Evolutionary conservation across 1,139 yeast genomes (phyloP).

Genomic region (Suhomyces bolitotheri): DNA sequence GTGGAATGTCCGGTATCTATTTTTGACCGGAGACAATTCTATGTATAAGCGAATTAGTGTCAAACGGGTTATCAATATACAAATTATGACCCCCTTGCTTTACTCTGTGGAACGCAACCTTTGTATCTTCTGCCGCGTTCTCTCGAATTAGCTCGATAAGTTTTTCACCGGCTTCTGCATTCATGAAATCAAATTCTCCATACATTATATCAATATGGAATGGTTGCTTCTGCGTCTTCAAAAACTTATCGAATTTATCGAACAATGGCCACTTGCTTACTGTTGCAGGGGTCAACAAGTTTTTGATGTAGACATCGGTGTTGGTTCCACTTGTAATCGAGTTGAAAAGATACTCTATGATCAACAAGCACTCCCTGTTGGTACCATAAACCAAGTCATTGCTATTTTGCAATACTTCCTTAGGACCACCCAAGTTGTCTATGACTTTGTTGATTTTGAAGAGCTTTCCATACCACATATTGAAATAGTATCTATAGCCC

Average conservation of each 20-base stretch:
- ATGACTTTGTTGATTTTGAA: constrained; percentile 47
- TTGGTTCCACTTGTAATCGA: constrained; percentile 61
- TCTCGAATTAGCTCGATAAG: constrained; percentile 42
- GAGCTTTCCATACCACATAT: constrained; percentile 47
- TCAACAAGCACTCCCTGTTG: constrained; percentile 42
- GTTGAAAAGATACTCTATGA: constrained; percentile 60
- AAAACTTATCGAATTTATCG: constrained; percentile 53
- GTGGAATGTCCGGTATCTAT: too few species aligned
- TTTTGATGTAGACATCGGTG: constrained; percentile 65
- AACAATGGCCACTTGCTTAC: constrained; percentile 74
- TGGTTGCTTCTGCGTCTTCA: constrained; percentile 22
- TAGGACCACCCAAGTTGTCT: constrained; percentile 35
- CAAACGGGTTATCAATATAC: constrained; percentile 51
- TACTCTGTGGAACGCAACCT: constrained; percentile 27
- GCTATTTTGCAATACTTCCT: constrained; percentile 21
- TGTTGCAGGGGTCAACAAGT: constrained; percentile 70
- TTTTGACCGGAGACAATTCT: too few species aligned
- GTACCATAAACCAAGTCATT: constrained; percentile 44
- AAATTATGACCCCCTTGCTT: constrained; percentile 49
- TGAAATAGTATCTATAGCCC: constrained; percentile 47
- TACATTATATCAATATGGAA: constrained; percentile 61
- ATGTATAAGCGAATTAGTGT: constrained; percentile 46
- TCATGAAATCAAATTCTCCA: constrained; percentile 90
- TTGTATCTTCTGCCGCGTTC: constrained; percentile 46
- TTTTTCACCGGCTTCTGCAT: constrained; percentile 65